Evolutionary conservation across 1,139 yeast species (phyloP), one percentile per base, ranked within the genome.

Genomic region (Arxiozyma heterogenica): DNA sequence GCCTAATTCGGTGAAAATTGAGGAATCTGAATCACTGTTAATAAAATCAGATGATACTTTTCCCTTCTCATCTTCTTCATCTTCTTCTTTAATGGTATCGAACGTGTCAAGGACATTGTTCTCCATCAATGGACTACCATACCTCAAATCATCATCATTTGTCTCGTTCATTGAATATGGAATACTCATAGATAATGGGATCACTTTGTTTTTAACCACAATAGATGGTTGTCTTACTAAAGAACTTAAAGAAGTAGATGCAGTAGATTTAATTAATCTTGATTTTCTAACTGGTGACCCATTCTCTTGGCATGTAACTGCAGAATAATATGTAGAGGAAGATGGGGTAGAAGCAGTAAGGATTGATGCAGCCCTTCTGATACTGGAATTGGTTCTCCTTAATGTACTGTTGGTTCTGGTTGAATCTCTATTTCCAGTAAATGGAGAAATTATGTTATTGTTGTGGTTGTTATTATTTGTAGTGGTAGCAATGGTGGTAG

Each of bases 311-410:
- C 39, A 30, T 1, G 50, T 41, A 15, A 41, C 23, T 38, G 50
- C n/a, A 8, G 53, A 23, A 18, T 39, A 45, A 22, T 51, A 51
- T 12, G 53, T 44, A 4, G 46, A 41, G 3, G 53, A 34, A 22
- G 52, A 49, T 18, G 56, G 44, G 30, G 63, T 54, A 11, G 62
- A 54, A 4, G 58, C 54, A 12, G 62, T 63, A 39, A 67, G 58
- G 2, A 61, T 63, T 0, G 72, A 67, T 4, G 71, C 71, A 9
- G 71, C 72, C 53, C 72, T 61, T 54, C 65, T 67, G 18, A 69
- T 68, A 4, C 71, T 67, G 0, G 72, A 68, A 15, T 67, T 65
- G 0, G 71, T 65, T 38, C 72, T 61, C 55, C 71, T 61, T 49
- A 69, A 54, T 9, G 71, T 54, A 11, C 54, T 52, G 12, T 41